Evolutionary conservation across 2,329 filamentous ascomycete species (phyloP), one percentile per base, ranked within the genome.

Genomic region (Cladosporium sp.): DNA sequence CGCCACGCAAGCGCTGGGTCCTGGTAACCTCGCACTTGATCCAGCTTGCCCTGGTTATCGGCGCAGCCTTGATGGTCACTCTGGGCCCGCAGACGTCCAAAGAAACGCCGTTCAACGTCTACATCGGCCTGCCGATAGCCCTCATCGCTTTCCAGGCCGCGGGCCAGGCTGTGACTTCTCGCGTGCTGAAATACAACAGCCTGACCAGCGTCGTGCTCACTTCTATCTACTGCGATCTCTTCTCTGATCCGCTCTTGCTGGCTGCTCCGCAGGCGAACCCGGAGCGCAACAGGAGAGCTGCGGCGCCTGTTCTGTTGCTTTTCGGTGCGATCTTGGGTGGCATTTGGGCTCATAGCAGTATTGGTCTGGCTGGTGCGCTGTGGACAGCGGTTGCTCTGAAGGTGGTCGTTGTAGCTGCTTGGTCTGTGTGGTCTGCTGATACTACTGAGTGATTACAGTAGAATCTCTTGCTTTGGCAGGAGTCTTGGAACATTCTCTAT

Each of bases 181-280:
- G 87, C 3, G 82, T 85, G 0, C 68, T 92, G 53, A 79, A 83
- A 61, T 85, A 84, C 63, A 83, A 83, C 52, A 81, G 83, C 2
- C 70, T 92, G n/a, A 90, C 87, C 0, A 89, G 85, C 54, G 87
- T 91, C 13, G 88, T 91, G 2, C 69, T 93, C 53, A 92, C 88
- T 1, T 89, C 85, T 64, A 83, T 88, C 56, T 92, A 91, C 71
- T 90, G 86, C 64, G 88, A 92, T 65, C 63, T 92, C 15, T 89
- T 89, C 59, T 86, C 83, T 1, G 86, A 89, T 61, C 70, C 74
- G 9, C 70, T 73, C 6, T 54, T 83, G 17, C 64, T 80, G 3
- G 66, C 65, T 1, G 63, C 59, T 1, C 54, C 70, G 1, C 53
- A 66, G 13, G 61, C 65, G 2, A 78, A 81, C 51, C 65, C 73